Evolutionary conservation across 2,329 filamentous ascomycete genomes (phyloP).

Genomic region (Penicillium sp.): DNA sequence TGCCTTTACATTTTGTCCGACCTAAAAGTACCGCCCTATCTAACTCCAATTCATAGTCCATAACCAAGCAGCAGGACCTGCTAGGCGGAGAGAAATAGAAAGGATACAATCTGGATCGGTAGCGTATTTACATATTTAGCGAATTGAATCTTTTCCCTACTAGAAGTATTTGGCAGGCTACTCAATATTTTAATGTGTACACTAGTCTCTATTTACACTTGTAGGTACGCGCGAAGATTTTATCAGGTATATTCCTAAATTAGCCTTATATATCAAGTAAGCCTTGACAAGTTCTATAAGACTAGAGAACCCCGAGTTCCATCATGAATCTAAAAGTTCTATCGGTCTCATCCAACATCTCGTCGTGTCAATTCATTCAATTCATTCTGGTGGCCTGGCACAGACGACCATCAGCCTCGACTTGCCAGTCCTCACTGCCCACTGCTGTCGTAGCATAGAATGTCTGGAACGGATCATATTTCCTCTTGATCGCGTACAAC

Average conservation of each 20-base stretch:
- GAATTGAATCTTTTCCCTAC: neutral
- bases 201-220: neutral
- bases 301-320: no score
- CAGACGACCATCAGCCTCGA: neutral
- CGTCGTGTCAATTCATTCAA: neutral
- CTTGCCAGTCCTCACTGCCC: neutral
- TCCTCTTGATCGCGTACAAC: neutral
- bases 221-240: neutral
- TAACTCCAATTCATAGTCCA: neutral
- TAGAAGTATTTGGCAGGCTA: neutral
- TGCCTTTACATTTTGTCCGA: neutral
- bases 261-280: no score
- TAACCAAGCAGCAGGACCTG: neutral
- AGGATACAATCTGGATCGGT: neutral
- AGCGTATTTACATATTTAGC: neutral
- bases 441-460: neutral
- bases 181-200: neutral
- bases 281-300: no score
- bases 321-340: no score
- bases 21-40: neutral
- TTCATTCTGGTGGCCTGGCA: neutral
- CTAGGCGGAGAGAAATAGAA: neutral
- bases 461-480: neutral
- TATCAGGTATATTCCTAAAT: no score
- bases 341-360: no score